Percentiles rank a stretch among this genome's conserved stretches.
These are phyloP conservation scores for Gaertneriomyces semiglobifer DNA, from an alignment of 192 early-diverging fungal genomes.

Conservation along the genomic window DNA sequence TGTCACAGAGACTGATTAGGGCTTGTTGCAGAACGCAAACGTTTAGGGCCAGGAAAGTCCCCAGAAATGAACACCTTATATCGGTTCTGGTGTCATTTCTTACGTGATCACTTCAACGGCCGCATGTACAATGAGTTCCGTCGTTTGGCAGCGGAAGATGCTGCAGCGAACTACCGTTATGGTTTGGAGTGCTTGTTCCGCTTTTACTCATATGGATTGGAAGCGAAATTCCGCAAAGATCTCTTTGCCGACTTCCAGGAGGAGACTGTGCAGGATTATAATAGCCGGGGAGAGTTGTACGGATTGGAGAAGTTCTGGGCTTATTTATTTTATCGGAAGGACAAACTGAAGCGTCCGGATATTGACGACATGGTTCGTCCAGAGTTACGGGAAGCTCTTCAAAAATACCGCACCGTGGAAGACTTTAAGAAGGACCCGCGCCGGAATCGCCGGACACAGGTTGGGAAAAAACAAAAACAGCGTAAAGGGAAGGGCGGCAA, in stretches of 20 bases:
- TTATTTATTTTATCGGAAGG: conserved; percentile 85
- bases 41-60: conserved; percentile 79
- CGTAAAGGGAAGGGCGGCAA: background rate
- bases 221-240: conserved; percentile 81
- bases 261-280: conserved; percentile 71
- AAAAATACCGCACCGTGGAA: conserved; percentile 17
- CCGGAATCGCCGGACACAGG: background rate
- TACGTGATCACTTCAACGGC: conserved; percentile 93
- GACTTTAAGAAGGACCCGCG: conserved; percentile 29
- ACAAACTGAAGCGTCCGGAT: conserved; percentile 55
- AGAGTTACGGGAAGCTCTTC: conserved; percentile 29
- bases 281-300: conserved; percentile 56
- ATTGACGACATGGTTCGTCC: conserved; percentile 34
- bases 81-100: conserved; percentile 97
- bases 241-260: conserved; percentile 86
- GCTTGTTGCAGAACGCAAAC: conserved; percentile 73
- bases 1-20: background rate
- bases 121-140: conserved; percentile 94
- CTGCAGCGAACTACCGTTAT: conserved; percentile 78
- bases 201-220: conserved; percentile 94
- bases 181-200: conserved; percentile 97
- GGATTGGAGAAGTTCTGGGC: conserved; percentile 98
- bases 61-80: conserved; percentile 97
- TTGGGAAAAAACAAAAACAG: background rate
- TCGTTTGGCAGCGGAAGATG: conserved; percentile 83